Base-by-base conservation (phyloP, 1,139 yeast species). In the Sugiyamaella grinbergsii region DNA sequence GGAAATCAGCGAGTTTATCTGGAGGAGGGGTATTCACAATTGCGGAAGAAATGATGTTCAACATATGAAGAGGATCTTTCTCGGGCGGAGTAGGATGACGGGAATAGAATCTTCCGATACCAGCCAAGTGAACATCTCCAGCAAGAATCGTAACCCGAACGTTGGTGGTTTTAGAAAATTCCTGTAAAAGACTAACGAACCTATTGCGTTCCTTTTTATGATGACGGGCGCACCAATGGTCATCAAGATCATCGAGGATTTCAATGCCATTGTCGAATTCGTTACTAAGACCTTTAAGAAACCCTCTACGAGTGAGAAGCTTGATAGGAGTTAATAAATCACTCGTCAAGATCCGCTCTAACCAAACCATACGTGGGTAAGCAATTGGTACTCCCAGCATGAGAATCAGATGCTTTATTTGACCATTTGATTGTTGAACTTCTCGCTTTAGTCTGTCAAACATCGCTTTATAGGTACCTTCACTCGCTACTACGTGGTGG, bases 11-110 rank as follows among this genome's bases (percentile, higher is more conserved):
- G 85, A 91, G 85, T 13, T 84, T 82, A 64, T 82, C 80, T 0
- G 97, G 96, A 2, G 98, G 98, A 10, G 98, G 96, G 0, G 94
- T 83, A 68, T 91, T 91, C 40, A 85, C 82, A 54, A 91, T 89
- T 2, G 98, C 98, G 8, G 95, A 86, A 16, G 94, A 83, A 45
- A 88, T 83, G 31, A 93, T 80, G 65, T 91, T 93, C 66, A 88
- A 79, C 66, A 93, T 83, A 56, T 89, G 77, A 53, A 94, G 72
- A 26, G 86, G 84, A 67, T 91, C 97, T 26, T 71, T 64, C 59
- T 82, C 83, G 0, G 94, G 90, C 7, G 77, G 70, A 28, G 75
- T 66, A 5, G 66, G 59, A 11, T 69, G 63, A 55, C 79, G 81
- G 15, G 90, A 74, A 62, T 80, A 79, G 67, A 91, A 78, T 60